Conservation (phyloP, 2,329 filamentous ascomycete genomes). For the Neofusicoccum sp. region DNA sequence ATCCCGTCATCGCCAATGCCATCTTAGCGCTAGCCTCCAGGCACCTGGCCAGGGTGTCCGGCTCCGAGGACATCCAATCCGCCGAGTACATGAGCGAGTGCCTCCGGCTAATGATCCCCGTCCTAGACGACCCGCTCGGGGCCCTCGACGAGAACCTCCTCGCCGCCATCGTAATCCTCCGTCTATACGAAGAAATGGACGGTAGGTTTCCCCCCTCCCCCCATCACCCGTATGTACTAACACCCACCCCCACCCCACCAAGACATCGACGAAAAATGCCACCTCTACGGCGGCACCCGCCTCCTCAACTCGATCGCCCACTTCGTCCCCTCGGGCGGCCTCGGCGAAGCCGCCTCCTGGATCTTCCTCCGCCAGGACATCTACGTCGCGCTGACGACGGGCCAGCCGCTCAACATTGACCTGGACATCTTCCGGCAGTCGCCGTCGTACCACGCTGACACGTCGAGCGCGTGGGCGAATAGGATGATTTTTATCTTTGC, state of each 20-base stretch:
- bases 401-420: conserved; percentile 35
- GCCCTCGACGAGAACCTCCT: conserved; percentile 52
- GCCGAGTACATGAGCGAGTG: conserved; percentile 51
- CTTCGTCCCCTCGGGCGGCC: conserved; percentile 41
- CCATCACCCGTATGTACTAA: no score
- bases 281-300: conserved; percentile 43
- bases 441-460: conserved; percentile 33
- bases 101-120: conserved; percentile 50
- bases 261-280: conserved; percentile 41
- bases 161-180: conserved; percentile 52
- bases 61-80: conserved; percentile 45
- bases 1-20: conserved; percentile 52
- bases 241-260: no score
- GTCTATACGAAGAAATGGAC: conserved; percentile 53
- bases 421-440: conserved; percentile 36
- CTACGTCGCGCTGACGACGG: conserved; percentile 42
- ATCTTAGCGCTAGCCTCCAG: conserved; percentile 51
- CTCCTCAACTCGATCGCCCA: conserved; percentile 43
- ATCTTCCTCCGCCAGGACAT: conserved; percentile 46
- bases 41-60: conserved; percentile 45
- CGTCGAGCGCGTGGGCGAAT: conserved; percentile 37
- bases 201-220: conserved; percentile 21
- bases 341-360: conserved; percentile 46
- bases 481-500: conserved; percentile 37
- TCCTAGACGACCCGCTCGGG: conserved; percentile 45